Conservation (phyloP, 2,329 filamentous ascomycete genomes). For the Chaetomiaceae sp. region DNA sequence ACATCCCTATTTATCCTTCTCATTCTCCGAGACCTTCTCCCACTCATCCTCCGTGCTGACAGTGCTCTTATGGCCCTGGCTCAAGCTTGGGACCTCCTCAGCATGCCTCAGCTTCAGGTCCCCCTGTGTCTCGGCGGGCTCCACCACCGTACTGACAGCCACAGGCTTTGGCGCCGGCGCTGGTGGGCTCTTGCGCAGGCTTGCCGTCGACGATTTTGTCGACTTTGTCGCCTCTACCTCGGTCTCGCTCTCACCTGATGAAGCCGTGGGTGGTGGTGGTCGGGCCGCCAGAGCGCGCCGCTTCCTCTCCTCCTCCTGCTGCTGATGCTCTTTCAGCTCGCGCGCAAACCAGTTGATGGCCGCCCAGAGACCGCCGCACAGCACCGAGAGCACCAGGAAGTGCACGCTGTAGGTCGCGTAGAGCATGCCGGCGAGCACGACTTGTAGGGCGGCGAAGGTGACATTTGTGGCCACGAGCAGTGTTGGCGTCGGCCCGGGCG, state of each 20-base stretch:
- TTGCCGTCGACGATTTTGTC: conserved; percentile 20
- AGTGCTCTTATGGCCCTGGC: conserved; percentile 49
- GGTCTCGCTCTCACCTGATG: conserved; percentile 45
- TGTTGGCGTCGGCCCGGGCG: conserved; percentile 80
- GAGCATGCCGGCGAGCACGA: conserved; percentile 71
- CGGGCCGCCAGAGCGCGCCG: conserved; percentile 32
- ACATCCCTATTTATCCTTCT: conserved; percentile 46
- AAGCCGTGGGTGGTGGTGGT: conserved; percentile 31
- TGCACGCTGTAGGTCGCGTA: conserved; percentile 82
- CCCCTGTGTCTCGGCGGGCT: conserved; percentile 39
- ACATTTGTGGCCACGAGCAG: conserved; percentile 86
- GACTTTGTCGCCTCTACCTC: conserved; percentile 41
- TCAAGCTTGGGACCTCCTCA: conserved; percentile 39
- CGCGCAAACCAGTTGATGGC: conserved; percentile 94
- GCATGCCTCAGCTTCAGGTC: conserved; percentile 47
- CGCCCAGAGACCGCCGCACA: conserved; percentile 83
- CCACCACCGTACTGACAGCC: conserved; percentile 41
- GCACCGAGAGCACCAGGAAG: conserved; percentile 73
- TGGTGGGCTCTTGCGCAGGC: conserved; percentile 28
- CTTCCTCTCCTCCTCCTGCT: conserved; percentile 40
- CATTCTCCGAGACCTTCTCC: conserved; percentile 84
- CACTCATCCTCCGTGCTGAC: conserved; percentile 91
- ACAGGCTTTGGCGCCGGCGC: conserved; percentile 31
- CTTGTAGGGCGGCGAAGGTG: conserved; percentile 80
- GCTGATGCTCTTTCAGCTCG: conserved; percentile 52